Base-by-base conservation (phyloP, 306 rosid species). In the Malus domestica region DNA sequence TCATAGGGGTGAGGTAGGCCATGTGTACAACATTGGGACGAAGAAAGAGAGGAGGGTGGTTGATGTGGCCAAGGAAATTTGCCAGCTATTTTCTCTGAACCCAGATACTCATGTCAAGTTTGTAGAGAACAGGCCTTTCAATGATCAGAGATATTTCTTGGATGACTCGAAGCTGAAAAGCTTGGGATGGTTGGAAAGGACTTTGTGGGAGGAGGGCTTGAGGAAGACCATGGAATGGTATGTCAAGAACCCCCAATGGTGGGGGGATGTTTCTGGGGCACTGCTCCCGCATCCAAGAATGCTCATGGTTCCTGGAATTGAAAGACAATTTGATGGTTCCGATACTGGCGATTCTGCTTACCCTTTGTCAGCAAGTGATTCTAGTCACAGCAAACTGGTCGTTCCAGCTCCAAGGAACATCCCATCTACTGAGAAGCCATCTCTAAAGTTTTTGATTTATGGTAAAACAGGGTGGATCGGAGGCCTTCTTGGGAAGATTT, bases 181-280 rank as follows among this genome's bases (percentile, higher is more conserved):
- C 30, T 74, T 88, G 80, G 92, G 92, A 12, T 88, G 90, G 92
- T 75, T 51, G 0, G 92, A 80, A 74, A 40, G 83, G 7, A 88
- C 92, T 32, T 22, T 76, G 10, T 88, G 92, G 92, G 86, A 79
- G 70, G 89, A 88, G 25, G 91, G 89, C 40, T 80, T 88, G 29
- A 80, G 44, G 72, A 88, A 76, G 79, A 88, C 92, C 1, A 88
- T 78, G 83, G 87, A 86, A 19, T 88, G 90, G 92, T 84, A 88
- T 40, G 83, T 78, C 45, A 70, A 82, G 65, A 88, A 88, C 32
- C 88, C 85, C 64, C 79, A 76, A 70, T 88, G 90, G 90, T 88
- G 87, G 90, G 90, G 92, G n/a, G 90, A 88, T 82, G 87, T 88
- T 30, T 84, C 92, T 27, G 90, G 88, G 9, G 92, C 90, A 38